phyloP scores from a whole-genome alignment of 345 rosid genomes.

The Nephelium lappaceum region DNA sequence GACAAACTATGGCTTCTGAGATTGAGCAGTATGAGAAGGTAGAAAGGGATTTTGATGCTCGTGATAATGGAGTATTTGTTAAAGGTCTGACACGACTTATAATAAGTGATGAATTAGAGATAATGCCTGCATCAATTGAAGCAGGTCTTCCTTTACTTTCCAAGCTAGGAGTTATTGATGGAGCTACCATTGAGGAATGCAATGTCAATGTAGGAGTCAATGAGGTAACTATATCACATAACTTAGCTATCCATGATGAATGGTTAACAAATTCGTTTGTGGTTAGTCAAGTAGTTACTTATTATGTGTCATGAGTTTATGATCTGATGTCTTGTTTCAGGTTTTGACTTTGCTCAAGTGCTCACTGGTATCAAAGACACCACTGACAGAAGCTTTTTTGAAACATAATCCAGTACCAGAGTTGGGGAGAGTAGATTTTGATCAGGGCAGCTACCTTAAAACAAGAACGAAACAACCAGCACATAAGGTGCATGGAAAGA shows the following conservation, averaged over 20 bases:
- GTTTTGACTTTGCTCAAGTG: constrained; percentile 22
- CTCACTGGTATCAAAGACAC: constrained; percentile 22
- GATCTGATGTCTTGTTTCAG: constrained; percentile 18
- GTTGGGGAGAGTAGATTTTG: not conserved
- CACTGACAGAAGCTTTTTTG: constrained; percentile 26
- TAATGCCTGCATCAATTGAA: constrained; percentile 17
- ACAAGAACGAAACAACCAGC: not conserved
- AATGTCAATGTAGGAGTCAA: no score
- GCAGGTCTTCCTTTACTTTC: constrained; percentile 20
- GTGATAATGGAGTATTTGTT: constrained; percentile 11
- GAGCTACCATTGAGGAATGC: constrained; percentile 10
- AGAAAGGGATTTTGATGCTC: no score
- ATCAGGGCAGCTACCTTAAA: not conserved
- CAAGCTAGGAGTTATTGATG: constrained; percentile 16
- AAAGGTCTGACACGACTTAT: not conserved
- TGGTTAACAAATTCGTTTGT: no score
- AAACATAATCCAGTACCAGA: not conserved
- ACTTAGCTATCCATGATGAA: no score
- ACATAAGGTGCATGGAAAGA: constrained; percentile 8
- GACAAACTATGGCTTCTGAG: not conserved
- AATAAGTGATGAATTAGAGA: constrained; percentile 21
- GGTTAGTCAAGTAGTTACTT: no score
- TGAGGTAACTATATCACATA: constrained; percentile 20
- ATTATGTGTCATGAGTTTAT: not conserved
- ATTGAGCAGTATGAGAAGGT: not conserved